These are phyloP conservation scores for Fusarium concolor DNA, from an alignment of 2,329 filamentous ascomycete genomes.

Conservation along the genomic window DNA sequence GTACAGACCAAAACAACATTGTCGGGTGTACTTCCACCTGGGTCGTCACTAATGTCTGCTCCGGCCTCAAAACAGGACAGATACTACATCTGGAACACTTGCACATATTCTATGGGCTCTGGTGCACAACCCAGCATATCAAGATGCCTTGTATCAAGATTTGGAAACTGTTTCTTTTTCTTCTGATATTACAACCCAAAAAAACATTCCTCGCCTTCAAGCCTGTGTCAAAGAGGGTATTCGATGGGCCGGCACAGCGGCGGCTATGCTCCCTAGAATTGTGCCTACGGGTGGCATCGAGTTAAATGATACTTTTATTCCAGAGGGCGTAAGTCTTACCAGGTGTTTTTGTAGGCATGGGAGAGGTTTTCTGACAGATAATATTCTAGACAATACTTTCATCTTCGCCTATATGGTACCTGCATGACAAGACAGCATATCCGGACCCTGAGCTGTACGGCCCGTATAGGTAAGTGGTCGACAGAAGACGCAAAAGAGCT, in stretches of 20 bases:
- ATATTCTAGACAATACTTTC: neutral
- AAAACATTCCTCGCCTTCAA: constrained; percentile 37
- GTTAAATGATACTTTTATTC: constrained; percentile 39
- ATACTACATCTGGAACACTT: constrained; percentile 48
- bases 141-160: constrained; percentile 41
- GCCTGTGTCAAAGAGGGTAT: constrained; percentile 47
- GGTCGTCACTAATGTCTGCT: no score
- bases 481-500: neutral
- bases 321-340: constrained; percentile 28
- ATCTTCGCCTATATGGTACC: constrained; percentile 1
- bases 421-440: neutral
- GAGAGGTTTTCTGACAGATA: neutral
- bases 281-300: constrained; percentile 41
- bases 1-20: neutral
- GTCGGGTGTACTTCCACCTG: neutral
- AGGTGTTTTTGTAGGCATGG: neutral
- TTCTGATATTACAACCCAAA: constrained; percentile 32
- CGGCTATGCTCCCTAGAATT: constrained; percentile 46
- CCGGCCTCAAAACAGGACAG: no score
- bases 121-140: constrained; percentile 41
- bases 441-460: neutral
- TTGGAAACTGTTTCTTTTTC: constrained; percentile 12
- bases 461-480: neutral
- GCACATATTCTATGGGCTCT: constrained; percentile 49
- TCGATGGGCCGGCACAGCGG: constrained; percentile 44